These are phyloP conservation scores for Macrocystidia cucumis DNA, from an alignment of 1,284 basidiomycete genomes.

Conservation along the genomic window DNA sequence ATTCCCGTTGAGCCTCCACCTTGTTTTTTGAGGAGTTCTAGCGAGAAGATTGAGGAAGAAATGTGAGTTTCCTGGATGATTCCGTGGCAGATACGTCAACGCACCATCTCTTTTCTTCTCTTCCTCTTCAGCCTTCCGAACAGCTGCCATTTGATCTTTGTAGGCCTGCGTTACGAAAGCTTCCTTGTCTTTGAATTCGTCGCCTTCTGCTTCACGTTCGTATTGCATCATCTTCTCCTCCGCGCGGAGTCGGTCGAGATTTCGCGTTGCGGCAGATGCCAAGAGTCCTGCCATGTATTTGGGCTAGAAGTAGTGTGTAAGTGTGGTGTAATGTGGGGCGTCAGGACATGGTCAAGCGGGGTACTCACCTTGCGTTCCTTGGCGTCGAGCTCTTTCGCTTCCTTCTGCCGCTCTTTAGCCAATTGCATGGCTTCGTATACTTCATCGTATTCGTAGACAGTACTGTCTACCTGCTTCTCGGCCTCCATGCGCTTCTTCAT, in stretches of 20 bases:
- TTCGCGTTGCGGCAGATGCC: slow-evolving; percentile 78
- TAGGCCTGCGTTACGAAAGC: slow-evolving; percentile 97
- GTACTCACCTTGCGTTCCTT: slow-evolving; percentile 66
- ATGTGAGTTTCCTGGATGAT: slow-evolving; percentile 3
- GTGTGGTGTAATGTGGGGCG: slow-evolving; percentile 4
- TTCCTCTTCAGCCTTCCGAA: slow-evolving; percentile 86
- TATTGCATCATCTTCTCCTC: slow-evolving; percentile 97
- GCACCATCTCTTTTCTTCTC: slow-evolving; percentile 81
- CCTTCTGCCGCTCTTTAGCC: slow-evolving; percentile 69
- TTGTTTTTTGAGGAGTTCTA: slow-evolving; percentile 60
- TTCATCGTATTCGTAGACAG: slow-evolving; percentile 94
- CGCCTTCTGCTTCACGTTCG: slow-evolving; percentile 90
- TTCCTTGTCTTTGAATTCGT: slow-evolving; percentile 93
- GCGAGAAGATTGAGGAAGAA: slow-evolving; percentile 4
- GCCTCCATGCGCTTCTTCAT: slow-evolving; percentile 63
- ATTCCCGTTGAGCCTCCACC: slow-evolving; percentile 60
- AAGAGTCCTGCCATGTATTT: slow-evolving; percentile 90
- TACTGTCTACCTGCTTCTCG: slow-evolving; percentile 75
- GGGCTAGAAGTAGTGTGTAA: slow-evolving; percentile 44
- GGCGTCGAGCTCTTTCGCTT: slow-evolving; percentile 63
- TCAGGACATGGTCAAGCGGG: background rate
- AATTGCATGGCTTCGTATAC: slow-evolving; percentile 96
- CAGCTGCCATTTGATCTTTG: slow-evolving; percentile 93
- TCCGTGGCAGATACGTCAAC: slow-evolving; percentile 16
- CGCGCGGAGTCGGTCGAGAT: slow-evolving; percentile 87